phyloP scores from a whole-genome alignment of 345 rosid species.

The Erucastrum elatum region DNA sequence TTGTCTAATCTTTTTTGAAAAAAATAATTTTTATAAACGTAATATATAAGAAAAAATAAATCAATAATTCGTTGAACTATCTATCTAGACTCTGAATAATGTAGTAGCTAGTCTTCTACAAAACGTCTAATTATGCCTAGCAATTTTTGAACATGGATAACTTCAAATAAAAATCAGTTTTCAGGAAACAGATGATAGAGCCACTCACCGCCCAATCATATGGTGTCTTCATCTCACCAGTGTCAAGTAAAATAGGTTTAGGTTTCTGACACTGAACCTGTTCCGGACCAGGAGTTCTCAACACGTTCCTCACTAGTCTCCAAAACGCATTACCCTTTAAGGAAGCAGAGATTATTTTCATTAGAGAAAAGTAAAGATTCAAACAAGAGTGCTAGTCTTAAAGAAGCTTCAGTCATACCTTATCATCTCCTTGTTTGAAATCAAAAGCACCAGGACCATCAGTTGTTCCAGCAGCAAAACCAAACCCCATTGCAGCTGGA shows the following conservation, averaged over 20 bases:
- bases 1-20: not conserved
- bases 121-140: too few relatives aligned
- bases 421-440: conserved; percentile 87
- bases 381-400: not conserved
- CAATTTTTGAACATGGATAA: too few relatives aligned
- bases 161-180: not conserved
- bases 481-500: conserved; percentile 94
- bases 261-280: conserved; percentile 78
- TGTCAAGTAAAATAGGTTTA: conserved; percentile 63
- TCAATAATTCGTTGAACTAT: too few relatives aligned
- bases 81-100: too few relatives aligned
- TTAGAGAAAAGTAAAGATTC: not conserved
- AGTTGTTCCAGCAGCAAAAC: conserved; percentile 94
- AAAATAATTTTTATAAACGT: too few relatives aligned
- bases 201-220: conserved; percentile 7
- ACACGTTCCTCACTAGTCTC: conserved; percentile 68
- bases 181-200: not conserved
- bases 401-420: conserved; percentile 38
- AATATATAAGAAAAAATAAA: too few relatives aligned
- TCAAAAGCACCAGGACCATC: conserved; percentile 99
- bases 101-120: not conserved
- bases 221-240: not conserved
- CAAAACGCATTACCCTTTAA: conserved; percentile 61
- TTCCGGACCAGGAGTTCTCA: conserved; percentile 61
- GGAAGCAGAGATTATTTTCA: not conserved